Percentiles rank a stretch among this genome's conserved stretches.
Conservation (phyloP, 768 basidiomycete species). For the Lentinus brumalis region DNA sequence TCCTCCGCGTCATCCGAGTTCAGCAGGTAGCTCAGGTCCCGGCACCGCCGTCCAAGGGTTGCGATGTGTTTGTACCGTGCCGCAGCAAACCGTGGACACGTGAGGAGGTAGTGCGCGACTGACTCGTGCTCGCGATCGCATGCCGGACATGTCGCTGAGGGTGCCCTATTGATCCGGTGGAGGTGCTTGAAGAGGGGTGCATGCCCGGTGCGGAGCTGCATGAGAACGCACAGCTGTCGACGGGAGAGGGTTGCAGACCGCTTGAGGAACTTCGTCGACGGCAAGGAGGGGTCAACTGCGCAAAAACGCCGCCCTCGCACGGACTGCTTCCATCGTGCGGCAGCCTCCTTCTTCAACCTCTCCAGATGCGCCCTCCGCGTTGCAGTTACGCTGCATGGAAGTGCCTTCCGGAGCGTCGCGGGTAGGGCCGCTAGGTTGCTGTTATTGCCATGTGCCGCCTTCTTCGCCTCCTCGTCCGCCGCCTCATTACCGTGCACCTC, state of each 20-base stretch:
- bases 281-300: background rate
- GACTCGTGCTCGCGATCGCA: constrained; percentile 15
- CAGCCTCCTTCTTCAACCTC: background rate
- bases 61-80: background rate
- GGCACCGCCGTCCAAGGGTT: background rate
- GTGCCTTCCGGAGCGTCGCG: too few relatives aligned
- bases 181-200: constrained; percentile 32
- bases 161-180: constrained; percentile 10
- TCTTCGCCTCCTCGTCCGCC: constrained; percentile 24
- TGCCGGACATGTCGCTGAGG: constrained; percentile 11
- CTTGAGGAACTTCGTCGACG: background rate
- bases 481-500: constrained; percentile 25
- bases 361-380: background rate
- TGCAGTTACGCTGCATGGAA: background rate
- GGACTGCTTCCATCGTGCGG: background rate
- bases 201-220: constrained; percentile 37
- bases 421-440: too few relatives aligned
- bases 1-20: background rate
- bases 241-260: background rate
- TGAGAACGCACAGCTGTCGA: constrained; percentile 15
- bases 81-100: constrained; percentile 11
- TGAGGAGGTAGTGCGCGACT: constrained; percentile 23
- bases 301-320: background rate
- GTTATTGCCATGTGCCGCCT: constrained; percentile 11
- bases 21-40: constrained; percentile 5